These are phyloP conservation scores for Carex arenaria DNA, from an alignment of 202 grass and related monocot species.

Conservation along the genomic window DNA sequence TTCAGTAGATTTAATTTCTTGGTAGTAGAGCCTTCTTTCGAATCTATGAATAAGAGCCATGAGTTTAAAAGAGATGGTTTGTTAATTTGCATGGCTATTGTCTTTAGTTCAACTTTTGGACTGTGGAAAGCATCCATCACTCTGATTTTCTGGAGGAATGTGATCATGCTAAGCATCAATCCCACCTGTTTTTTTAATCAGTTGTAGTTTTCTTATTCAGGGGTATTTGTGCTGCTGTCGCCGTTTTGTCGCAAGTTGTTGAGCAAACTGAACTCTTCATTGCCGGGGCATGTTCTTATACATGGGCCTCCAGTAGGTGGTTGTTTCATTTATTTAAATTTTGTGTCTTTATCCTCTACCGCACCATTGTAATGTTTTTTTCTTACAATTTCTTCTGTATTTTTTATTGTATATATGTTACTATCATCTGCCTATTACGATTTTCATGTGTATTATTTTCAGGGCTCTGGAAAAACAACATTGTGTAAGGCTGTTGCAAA, in stretches of 20 bases:
- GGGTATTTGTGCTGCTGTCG: slow-evolving; percentile 67
- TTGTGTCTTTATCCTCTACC: slow-evolving; percentile 19
- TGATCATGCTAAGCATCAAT: not conserved
- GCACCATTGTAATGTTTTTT: not conserved
- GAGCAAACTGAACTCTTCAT: slow-evolving; percentile 46
- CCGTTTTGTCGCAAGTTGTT: slow-evolving; percentile 53
- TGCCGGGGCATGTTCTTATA: slow-evolving; percentile 83
- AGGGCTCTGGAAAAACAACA: slow-evolving; percentile 97
- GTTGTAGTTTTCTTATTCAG: slow-evolving; percentile 32
- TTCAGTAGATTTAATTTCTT: not conserved
- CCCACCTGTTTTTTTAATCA: not conserved
- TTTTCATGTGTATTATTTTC: slow-evolving; percentile 13
- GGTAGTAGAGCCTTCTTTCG: not conserved
- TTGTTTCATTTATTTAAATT: slow-evolving; percentile 24
- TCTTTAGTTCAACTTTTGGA: not conserved
- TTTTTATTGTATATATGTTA: not conserved
- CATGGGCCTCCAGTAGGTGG: slow-evolving; percentile 83
- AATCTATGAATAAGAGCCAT: not conserved
- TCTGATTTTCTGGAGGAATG: not conserved
- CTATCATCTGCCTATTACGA: slow-evolving; percentile 18
- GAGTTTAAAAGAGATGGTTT: not conserved
- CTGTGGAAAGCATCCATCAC: not conserved
- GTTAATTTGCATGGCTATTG: not conserved
- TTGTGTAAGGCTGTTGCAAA: slow-evolving; percentile 71
- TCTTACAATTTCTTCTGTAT: not conserved